Conservation (phyloP, 352 stramenopile genomes). For the Globisporangium irregulare region DNA sequence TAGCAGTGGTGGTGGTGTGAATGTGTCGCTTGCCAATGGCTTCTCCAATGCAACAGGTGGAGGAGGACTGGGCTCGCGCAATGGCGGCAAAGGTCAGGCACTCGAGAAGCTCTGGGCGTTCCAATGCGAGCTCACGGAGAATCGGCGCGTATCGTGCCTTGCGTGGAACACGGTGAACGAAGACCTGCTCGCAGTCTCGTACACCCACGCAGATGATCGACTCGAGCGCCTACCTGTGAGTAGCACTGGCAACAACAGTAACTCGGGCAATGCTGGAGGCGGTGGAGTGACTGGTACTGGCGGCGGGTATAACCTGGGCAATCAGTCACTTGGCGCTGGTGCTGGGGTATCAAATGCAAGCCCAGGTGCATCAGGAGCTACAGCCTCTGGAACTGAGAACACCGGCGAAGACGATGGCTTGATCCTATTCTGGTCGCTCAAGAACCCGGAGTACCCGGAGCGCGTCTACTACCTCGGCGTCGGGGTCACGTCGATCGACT, state of each 20-base stretch:
- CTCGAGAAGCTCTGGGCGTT: slow-evolving; percentile 83
- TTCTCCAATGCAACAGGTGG: slow-evolving; percentile 15
- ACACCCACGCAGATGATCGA: slow-evolving; percentile 34
- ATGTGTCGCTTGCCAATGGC: slow-evolving; percentile 14
- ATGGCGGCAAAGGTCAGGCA: slow-evolving; percentile 14
- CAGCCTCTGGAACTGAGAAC: neutral
- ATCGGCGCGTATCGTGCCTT: slow-evolving; percentile 66
- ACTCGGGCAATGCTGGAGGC: neutral
- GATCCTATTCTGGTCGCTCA: slow-evolving; percentile 93
- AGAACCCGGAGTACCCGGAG: slow-evolving; percentile 91
- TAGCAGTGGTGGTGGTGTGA: slow-evolving; percentile 8
- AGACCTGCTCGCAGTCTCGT: slow-evolving; percentile 90
- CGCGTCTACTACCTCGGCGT: slow-evolving; percentile 77
- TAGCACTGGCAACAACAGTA: neutral
- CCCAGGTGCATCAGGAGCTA: slow-evolving; percentile 3
- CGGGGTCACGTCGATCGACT: slow-evolving; percentile 88
- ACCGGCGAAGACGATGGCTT: slow-evolving; percentile 43
- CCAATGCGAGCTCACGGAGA: slow-evolving; percentile 53
- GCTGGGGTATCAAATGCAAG: neutral
- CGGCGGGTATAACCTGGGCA: neutral
- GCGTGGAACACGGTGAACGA: slow-evolving; percentile 86
- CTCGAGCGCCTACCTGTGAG: neutral
- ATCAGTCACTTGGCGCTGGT: neutral
- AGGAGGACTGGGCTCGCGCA: neutral
- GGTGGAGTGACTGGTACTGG: neutral